Evolutionary conservation across 1,139 yeast species (phyloP), one percentile per base, ranked within the genome.

Genomic region (Candida sp.): DNA sequence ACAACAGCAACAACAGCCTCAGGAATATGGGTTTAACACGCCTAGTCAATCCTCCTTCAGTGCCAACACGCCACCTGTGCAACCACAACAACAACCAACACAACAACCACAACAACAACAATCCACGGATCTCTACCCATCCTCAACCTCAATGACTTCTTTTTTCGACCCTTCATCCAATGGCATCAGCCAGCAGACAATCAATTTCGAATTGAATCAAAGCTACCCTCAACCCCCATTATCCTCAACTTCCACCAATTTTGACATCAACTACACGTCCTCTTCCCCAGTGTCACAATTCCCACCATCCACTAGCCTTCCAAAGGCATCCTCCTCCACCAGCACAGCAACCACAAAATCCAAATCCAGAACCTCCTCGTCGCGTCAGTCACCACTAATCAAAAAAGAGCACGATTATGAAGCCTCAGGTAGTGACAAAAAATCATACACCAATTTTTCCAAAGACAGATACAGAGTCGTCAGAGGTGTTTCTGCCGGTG

Each of bases 401-500:
- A 46, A 42, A 26, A 42, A 46, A 30, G 46, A 49, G 44, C 27
- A 41, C 5, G 40, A 44, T 23, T 17, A 17, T 17, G 27, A 37
- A 7, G 12, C 8, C 9, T n/a, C 32, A 5, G n/a, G 26, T 7
- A 17, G 17, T 17, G 45, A 48, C 7, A 34, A 44, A 17, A 28
- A 48, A 32, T 34, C 31, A 12, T 26, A 39, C 5, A 8, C 25
- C 3, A 39, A n/a, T 39, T 27, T 34, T 40, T 35, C 44, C 6
- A 43, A 46, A 31, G 48, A 49, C 47, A 65, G 74, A 40, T 81
- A 72, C 58, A 69, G 80, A 40, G 78, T 84, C 2, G 71, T 82
- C 23, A 70, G 88, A 54, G 88, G 88, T 7, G 70, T 82, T 11
- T 79, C 83, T 31, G 83, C 86, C 4, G 87, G 88, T 22, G 87